Conservation (phyloP, 1,139 yeast species). For the Debaryomyces nepalensis region DNA sequence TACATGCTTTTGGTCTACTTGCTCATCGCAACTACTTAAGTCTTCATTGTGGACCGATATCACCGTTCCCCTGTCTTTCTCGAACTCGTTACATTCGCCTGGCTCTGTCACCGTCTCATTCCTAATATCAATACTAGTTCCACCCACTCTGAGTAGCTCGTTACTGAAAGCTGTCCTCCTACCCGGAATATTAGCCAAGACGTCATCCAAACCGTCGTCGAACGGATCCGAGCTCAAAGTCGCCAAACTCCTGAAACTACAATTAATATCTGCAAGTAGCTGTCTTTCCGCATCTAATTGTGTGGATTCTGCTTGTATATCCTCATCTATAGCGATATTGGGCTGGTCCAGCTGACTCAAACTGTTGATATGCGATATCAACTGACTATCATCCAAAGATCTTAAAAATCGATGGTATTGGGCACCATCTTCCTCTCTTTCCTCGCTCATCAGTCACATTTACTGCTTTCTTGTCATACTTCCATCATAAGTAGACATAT, state of each 20-base stretch:
- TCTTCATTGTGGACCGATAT: slow-evolving; percentile 1
- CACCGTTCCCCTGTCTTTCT: too few species aligned
- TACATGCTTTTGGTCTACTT: background rate
- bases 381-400: slow-evolving; percentile 39
- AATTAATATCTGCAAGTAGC: background rate
- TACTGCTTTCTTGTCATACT: background rate
- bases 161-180: background rate
- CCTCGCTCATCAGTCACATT: slow-evolving; percentile 8
- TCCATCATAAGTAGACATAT: too few species aligned
- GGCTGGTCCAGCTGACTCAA: slow-evolving; percentile 27
- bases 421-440: slow-evolving; percentile 5
- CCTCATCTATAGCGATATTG: background rate
- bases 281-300: background rate
- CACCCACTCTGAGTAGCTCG: background rate
- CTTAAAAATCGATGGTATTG: slow-evolving; percentile 32
- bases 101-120: background rate
- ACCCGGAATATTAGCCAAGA: slow-evolving; percentile 15
- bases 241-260: slow-evolving; percentile 9
- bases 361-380: slow-evolving; percentile 35
- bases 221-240: slow-evolving; percentile 40
- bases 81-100: background rate
- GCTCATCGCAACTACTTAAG: too few species aligned
- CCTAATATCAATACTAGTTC: background rate
- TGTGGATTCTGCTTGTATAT: slow-evolving; percentile 5
- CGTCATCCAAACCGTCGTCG: slow-evolving; percentile 45